A percentile compares a stretch with the other conserved stretches of the same genome.
These are phyloP conservation scores for Fonsecaea pedrosoi DNA, from an alignment of 2,329 filamentous ascomycete species.

Conservation along the genomic window DNA sequence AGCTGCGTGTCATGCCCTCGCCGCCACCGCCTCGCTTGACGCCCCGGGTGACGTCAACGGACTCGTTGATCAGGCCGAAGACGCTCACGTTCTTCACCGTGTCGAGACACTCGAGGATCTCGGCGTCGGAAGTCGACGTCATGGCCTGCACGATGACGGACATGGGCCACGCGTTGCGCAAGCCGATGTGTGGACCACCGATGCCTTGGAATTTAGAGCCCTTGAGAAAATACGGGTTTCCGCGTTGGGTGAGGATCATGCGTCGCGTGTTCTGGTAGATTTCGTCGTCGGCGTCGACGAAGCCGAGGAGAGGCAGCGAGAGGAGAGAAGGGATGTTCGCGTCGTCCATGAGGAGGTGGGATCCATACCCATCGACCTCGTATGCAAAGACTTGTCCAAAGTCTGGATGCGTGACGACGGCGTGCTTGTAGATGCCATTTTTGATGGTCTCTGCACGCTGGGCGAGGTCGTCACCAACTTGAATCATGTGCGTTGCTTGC, in stretches of 20 bases:
- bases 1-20: conserved; percentile 79
- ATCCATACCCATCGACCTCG: conserved; percentile 70
- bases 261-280: conserved; percentile 88
- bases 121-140: conserved; percentile 74
- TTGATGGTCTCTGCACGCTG: conserved; percentile 70
- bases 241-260: conserved; percentile 74
- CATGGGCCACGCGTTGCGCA: conserved; percentile 97
- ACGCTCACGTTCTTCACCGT: conserved; percentile 76
- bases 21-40: conserved; percentile 46
- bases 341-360: conserved; percentile 68
- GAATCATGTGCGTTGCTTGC: conserved; percentile 40
- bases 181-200: conserved; percentile 79
- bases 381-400: conserved; percentile 69
- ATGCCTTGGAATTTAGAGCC: conserved; percentile 84
- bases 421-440: conserved; percentile 82
- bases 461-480: conserved; percentile 57
- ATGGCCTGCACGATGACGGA: conserved; percentile 88
- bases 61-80: conserved; percentile 88
- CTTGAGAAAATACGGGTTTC: conserved; percentile 87
- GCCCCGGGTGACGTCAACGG: conserved; percentile 76
- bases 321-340: conserved; percentile 70
- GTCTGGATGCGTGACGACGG: conserved; percentile 62
- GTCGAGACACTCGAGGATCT: conserved; percentile 76
- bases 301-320: conserved; percentile 61
- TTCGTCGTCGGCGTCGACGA: conserved; percentile 64